phyloP scores from a whole-genome alignment of 495 filamentous ascomycete species.

The Neurospora sp. region DNA sequence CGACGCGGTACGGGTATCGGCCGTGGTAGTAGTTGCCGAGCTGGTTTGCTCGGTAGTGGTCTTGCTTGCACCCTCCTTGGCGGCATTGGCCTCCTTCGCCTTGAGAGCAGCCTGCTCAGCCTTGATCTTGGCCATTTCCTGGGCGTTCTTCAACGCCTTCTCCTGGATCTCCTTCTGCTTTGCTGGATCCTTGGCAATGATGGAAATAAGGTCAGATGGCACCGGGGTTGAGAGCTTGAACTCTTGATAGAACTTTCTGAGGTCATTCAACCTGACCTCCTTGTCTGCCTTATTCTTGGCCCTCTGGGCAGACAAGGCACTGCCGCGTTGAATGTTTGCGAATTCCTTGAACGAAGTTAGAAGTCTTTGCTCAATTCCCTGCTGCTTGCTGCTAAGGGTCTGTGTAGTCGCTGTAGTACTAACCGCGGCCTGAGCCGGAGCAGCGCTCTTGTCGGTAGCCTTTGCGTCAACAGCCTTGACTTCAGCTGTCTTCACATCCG shows the following conservation, averaged over 20 bases:
- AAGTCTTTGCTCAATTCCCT: slow-evolving; percentile 59
- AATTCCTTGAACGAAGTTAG: slow-evolving; percentile 75
- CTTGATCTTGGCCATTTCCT: slow-evolving; percentile 42
- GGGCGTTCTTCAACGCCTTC: slow-evolving; percentile 61
- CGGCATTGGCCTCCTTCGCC: slow-evolving; percentile 25
- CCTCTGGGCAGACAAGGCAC: slow-evolving; percentile 60
- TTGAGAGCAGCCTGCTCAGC: slow-evolving; percentile 25
- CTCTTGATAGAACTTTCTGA: slow-evolving; percentile 86
- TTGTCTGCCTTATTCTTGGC: slow-evolving; percentile 73
- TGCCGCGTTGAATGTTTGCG: slow-evolving; percentile 43
- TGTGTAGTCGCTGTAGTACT: slow-evolving; percentile 54
- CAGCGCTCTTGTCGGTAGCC: slow-evolving; percentile 18
- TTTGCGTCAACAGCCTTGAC: slow-evolving; percentile 27
- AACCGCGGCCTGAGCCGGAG: slow-evolving; percentile 17
- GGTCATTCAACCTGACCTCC: slow-evolving; percentile 79
- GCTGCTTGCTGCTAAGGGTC: not conserved
- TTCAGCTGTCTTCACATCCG: slow-evolving; percentile 1
- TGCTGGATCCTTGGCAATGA: slow-evolving; percentile 85
- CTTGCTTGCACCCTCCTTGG: slow-evolving; percentile 28
- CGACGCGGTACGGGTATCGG: slow-evolving; percentile 16
- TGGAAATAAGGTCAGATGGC: slow-evolving; percentile 82
- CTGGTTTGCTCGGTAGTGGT: slow-evolving; percentile 14
- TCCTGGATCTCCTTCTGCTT: slow-evolving; percentile 91
- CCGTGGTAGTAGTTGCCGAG: slow-evolving; percentile 15
- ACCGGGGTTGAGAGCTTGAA: slow-evolving; percentile 92